Evolutionary conservation across 2,329 filamentous ascomycete genomes (phyloP), one percentile per base, ranked within the genome.

Genomic region (Aspergillus flavus): DNA sequence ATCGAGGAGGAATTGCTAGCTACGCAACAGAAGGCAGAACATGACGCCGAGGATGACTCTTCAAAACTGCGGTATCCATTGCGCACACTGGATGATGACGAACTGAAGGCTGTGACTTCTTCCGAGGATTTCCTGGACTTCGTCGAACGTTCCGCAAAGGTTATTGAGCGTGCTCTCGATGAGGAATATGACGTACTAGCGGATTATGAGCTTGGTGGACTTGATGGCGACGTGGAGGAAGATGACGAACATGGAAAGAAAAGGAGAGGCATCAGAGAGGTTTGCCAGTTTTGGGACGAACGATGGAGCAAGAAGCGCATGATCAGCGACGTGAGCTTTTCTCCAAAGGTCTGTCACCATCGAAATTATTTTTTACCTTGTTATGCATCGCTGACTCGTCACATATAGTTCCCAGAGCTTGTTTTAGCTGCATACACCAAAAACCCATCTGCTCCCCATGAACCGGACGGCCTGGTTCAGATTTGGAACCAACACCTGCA

Each of bases 401-500:
- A n/a, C 32, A 10, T 64, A 21, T 68, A 88, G 83, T 96, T 95
- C 73, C 92, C 92, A 30, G 95, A 99, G 79, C 86, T 99, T 41
- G 84, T 99, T 54, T 87, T 98, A 55, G 94, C 95, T 34, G 92
- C 95, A 4, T 98, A 99, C 79, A 99, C 95, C 61, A 99, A 98
- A 81, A 97, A 97, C 75, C 93, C 94, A 6, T 92, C 94, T 9
- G 94, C 95, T 21, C 94, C 94, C 34, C 93, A 97, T 73, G 94
- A 97, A 69, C 93, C 94, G 12, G 92, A 96, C 73, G 95, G 95
- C 30, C 85, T 99, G 50, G 90, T 99, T 36, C 94, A 97, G 76
- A 90, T 99, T 39, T 99, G 96, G 96, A 99, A 97, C 75, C 86
- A 93, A 73, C 94, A 98, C 78, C 89, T 98, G 76, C 94, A 96